Evolutionary conservation across 2,329 filamentous ascomycete genomes (phyloP).

Genomic region (Fusarium caatingaense): DNA sequence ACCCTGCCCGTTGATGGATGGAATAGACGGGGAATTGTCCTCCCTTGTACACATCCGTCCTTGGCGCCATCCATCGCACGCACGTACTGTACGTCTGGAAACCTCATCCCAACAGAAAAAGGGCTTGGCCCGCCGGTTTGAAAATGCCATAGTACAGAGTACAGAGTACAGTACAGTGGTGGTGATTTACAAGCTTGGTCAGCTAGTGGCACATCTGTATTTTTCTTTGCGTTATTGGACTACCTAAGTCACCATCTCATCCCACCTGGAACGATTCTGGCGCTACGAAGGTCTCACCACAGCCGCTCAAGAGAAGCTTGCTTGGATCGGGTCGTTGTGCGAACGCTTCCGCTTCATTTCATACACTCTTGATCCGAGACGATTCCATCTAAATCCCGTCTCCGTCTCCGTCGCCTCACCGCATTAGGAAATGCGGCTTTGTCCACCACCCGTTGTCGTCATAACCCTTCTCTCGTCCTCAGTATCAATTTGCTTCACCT

Average conservation of each 20-base stretch:
- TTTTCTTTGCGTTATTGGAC: neutral
- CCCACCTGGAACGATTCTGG: neutral
- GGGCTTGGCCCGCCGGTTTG: slow-evolving; percentile 16
- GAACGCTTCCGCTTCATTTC: slow-evolving; percentile 1
- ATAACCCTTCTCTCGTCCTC: slow-evolving; percentile 13
- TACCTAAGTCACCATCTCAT: neutral
- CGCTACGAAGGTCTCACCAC: slow-evolving; percentile 8
- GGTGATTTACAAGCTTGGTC: neutral
- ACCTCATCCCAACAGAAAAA: slow-evolving; percentile 17
- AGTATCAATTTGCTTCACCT: neutral
- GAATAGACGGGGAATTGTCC: slow-evolving; percentile 28
- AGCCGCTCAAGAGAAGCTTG: slow-evolving; percentile 3
- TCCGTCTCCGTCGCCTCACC: neutral
- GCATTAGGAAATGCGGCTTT: slow-evolving; percentile 14
- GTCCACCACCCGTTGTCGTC: slow-evolving; percentile 24
- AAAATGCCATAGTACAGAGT: too few species aligned
- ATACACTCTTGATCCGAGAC: neutral
- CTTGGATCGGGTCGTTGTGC: neutral
- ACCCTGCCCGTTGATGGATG: neutral
- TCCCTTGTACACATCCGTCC: slow-evolving; percentile 20
- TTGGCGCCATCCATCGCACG: slow-evolving; percentile 1
- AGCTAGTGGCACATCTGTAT: slow-evolving; percentile 1
- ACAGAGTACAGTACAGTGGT: neutral
- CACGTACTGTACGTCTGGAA: neutral
- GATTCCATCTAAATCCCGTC: neutral